A percentile compares a stretch with the other conserved stretches of the same genome.
Conservation (phyloP, 257 asterid species). For the Nicotiana otophora region DNA sequence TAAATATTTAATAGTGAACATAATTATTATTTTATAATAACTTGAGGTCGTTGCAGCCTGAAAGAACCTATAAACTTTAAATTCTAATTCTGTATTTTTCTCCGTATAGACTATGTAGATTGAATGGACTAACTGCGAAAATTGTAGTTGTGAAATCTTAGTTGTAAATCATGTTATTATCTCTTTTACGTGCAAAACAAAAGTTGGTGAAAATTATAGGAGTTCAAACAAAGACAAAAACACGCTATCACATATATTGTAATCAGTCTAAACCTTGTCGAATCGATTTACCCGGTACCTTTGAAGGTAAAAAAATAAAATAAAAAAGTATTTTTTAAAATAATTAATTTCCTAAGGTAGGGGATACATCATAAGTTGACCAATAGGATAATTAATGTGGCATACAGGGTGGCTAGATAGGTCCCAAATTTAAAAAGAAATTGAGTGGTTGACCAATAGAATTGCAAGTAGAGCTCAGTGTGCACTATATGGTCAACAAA, state of each 20-base stretch:
- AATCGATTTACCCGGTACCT: no score
- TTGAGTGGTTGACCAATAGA: constrained; percentile 6
- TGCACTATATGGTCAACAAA: constrained; percentile 45
- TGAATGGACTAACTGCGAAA: not conserved
- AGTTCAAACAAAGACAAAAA: no score
- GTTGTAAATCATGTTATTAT: not conserved
- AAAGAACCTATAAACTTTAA: no score
- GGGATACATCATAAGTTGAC: constrained; percentile 27
- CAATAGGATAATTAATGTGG: constrained; percentile 48
- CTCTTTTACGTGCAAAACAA: no score
- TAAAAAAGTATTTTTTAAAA: not conserved
- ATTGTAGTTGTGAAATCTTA: not conserved
- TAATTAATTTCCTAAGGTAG: not conserved
- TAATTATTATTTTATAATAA: no score
- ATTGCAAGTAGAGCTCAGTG: not conserved
- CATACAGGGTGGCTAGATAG: constrained; percentile 30
- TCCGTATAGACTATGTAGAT: not conserved
- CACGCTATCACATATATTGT: no score
- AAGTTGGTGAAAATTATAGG: no score
- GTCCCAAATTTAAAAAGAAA: not conserved
- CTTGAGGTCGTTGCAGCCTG: no score
- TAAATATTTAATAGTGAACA: no score
- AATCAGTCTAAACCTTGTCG: no score
- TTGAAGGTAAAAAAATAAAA: no score
- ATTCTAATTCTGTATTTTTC: no score